phyloP scores from a whole-genome alignment of 2,329 filamentous ascomycete genomes.

The Aspergillus neoniger region DNA sequence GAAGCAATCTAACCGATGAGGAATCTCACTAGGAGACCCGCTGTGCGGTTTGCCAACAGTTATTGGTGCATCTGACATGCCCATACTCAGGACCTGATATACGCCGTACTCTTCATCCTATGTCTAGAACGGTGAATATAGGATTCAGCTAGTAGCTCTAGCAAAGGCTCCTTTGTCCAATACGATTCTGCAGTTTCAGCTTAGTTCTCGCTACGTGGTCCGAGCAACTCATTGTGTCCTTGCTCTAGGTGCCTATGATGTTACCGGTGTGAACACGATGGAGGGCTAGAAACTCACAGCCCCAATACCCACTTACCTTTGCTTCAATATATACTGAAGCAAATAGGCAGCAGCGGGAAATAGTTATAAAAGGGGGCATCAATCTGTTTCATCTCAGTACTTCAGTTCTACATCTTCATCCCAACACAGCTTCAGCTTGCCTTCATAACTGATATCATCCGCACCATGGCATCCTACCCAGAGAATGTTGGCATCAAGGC shows the following conservation, averaged over 20 bases:
- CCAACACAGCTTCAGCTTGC: not conserved
- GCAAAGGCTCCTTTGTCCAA: not conserved
- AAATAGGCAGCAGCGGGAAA: not conserved
- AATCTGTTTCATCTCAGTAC: not conserved
- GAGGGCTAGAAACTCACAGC: not conserved
- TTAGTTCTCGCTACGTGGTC: not conserved
- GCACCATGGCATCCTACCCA: conserved; percentile 70
- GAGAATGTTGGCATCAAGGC: conserved; percentile 91
- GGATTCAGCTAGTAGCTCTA: not conserved
- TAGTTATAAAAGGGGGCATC: not conserved
- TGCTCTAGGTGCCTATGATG: not conserved
- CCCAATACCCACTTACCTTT: not conserved
- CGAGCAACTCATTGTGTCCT: not conserved
- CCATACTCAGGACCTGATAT: not conserved
- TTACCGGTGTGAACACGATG: not conserved
- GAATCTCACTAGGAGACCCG: not conserved
- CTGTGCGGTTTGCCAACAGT: not conserved
- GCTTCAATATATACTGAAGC: not conserved
- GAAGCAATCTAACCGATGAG: not conserved
- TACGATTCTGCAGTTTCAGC: not conserved
- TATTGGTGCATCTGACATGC: too few species aligned
- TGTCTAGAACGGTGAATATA: not conserved
- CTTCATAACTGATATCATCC: conserved; percentile 10
- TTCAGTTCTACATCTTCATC: not conserved
- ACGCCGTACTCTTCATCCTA: not conserved